Percentiles rank a stretch among this genome's conserved stretches.
phyloP scores from a whole-genome alignment of 2,329 filamentous ascomycete species.

The Aspergillus sp. region DNA sequence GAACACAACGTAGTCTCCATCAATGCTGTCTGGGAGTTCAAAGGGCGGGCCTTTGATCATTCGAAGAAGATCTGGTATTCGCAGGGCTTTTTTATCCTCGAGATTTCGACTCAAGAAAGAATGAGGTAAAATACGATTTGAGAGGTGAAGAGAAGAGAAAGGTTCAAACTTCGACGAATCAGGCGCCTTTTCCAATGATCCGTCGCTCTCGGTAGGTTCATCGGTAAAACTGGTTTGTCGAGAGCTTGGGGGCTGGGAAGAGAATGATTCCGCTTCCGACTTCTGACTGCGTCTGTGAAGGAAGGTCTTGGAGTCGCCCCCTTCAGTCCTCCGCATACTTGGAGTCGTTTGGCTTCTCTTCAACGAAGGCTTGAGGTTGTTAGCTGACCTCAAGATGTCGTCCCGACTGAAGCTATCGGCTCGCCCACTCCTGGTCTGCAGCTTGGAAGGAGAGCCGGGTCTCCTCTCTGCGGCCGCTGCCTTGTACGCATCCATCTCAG shows the following conservation, averaged over 20 bases:
- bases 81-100: slow-evolving; percentile 74
- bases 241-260: slow-evolving; percentile 18
- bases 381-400: slow-evolving; percentile 56
- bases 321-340: slow-evolving; percentile 27
- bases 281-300: slow-evolving; percentile 30
- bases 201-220: slow-evolving; percentile 24
- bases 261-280: slow-evolving; percentile 26
- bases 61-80: slow-evolving; percentile 78
- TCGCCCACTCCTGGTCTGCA: slow-evolving; percentile 53
- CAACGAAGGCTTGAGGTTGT: slow-evolving; percentile 33
- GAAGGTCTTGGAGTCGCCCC: slow-evolving; percentile 25
- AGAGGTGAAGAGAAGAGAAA: slow-evolving; percentile 83
- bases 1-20: slow-evolving; percentile 88
- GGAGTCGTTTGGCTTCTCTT: slow-evolving; percentile 44
- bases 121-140: slow-evolving; percentile 81
- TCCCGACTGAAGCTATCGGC: slow-evolving; percentile 65
- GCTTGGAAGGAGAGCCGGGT: slow-evolving; percentile 40
- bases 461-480: slow-evolving; percentile 40
- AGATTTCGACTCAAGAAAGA: slow-evolving; percentile 77
- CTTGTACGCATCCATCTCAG: slow-evolving; percentile 50
- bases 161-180: slow-evolving; percentile 75
- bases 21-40: slow-evolving; percentile 74
- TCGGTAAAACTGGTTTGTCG: slow-evolving; percentile 23
- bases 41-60: slow-evolving; percentile 83
- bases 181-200: slow-evolving; percentile 33